A percentile compares a stretch with the other conserved stretches of the same genome.
Conservation (phyloP, 495 filamentous ascomycete genomes). For the Aspergillus leporis region DNA sequence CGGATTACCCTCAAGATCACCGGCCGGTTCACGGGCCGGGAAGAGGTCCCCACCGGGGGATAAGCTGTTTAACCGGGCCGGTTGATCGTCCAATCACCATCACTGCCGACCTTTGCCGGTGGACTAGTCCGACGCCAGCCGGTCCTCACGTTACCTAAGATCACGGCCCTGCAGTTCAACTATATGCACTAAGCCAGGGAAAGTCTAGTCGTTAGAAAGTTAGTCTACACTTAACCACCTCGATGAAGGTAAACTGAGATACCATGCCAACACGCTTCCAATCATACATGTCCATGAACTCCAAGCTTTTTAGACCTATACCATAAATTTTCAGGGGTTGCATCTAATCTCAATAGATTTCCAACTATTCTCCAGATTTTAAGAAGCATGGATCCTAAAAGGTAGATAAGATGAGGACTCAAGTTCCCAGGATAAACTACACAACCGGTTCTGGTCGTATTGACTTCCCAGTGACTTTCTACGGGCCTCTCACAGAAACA, state of each 20-base stretch:
- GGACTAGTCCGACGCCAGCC: background rate
- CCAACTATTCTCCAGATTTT: too few relatives aligned
- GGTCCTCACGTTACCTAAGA: background rate
- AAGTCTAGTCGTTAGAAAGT: background rate
- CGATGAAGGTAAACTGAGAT: background rate
- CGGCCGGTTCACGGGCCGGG: conserved; percentile 25
- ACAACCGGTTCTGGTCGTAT: too few relatives aligned
- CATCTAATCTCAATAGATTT: too few relatives aligned
- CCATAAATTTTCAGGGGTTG: background rate
- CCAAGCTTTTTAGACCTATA: conserved; percentile 1
- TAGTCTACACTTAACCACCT: background rate
- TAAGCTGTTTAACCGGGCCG: conserved; percentile 23
- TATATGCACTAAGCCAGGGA: background rate
- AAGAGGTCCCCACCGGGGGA: conserved; percentile 16
- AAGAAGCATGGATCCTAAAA: too few relatives aligned
- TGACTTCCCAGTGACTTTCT: too few relatives aligned
- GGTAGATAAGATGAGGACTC: too few relatives aligned
- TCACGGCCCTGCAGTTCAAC: background rate
- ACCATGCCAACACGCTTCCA: background rate
- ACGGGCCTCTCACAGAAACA: too few relatives aligned
- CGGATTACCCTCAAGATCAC: background rate
- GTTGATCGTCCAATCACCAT: conserved; percentile 1
- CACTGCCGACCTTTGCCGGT: conserved; percentile 9
- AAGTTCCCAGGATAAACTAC: too few relatives aligned
- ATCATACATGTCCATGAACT: background rate